These are phyloP conservation scores for Arthrobotrys megalospora DNA, from an alignment of 2,329 filamentous ascomycete species.

Conservation along the genomic window DNA sequence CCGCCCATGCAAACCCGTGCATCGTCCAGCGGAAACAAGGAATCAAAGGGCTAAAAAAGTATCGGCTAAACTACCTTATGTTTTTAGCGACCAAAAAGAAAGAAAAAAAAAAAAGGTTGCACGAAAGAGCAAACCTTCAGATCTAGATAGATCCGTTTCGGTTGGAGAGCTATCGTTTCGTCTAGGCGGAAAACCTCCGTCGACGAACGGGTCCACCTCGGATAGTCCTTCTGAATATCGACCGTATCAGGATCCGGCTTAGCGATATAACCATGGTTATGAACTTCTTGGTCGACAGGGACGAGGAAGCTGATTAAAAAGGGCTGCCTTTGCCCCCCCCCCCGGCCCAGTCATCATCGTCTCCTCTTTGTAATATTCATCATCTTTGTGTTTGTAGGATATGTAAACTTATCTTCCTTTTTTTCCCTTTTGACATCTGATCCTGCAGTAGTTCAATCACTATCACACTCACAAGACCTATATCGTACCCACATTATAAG, in stretches of 20 bases:
- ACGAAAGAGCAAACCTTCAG: conserved; percentile 40
- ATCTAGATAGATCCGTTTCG: conserved; percentile 37
- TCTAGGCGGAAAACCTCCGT: conserved; percentile 27
- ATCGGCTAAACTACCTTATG: conserved; percentile 8
- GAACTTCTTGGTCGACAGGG: conserved; percentile 7
- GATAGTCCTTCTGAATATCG: conserved; percentile 27
- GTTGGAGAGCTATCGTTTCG: conserved; percentile 15
- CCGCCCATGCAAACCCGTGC: conserved; percentile 22
- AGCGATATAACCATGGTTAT: conserved; percentile 17
- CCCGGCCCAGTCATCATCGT: conserved; percentile 6
- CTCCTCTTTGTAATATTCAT: neutral
- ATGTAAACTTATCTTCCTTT: neutral
- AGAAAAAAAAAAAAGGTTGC: conserved; percentile 12
- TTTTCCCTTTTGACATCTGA: conserved; percentile 9
- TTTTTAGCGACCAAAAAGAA: conserved; percentile 34
- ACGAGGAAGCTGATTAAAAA: conserved; percentile 6
- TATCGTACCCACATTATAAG: conserved; percentile 22
- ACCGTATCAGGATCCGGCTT: conserved; percentile 12
- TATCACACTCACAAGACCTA: conserved; percentile 33
- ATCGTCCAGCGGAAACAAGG: conserved; percentile 49
- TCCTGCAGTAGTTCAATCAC: conserved; percentile 25
- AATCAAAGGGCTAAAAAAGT: conserved; percentile 17
- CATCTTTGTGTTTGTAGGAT: neutral
- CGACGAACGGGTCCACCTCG: conserved; percentile 29
- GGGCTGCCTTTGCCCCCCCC: conserved; percentile 4